Evolutionary conservation across 805 yeast genomes (phyloP).

Genomic region (Hanseniaspora hatyaiensis): DNA sequence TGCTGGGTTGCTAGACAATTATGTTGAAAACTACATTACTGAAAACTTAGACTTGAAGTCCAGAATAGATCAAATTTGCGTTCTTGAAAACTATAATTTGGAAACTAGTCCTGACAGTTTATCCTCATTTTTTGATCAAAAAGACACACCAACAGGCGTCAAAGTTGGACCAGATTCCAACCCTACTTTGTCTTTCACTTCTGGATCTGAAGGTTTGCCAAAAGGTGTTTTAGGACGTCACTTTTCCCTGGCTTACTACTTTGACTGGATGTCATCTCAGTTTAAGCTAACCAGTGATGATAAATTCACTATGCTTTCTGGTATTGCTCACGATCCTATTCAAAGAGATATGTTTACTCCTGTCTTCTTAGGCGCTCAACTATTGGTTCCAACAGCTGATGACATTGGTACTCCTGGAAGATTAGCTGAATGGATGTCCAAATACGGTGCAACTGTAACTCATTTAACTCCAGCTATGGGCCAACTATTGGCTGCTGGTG

Average conservation of each 20-base stretch:
- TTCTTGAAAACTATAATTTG: slow-evolving; percentile 39
- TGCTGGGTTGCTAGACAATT: slow-evolving; percentile 71
- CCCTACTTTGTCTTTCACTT: slow-evolving; percentile 91
- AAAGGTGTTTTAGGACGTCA: slow-evolving; percentile 98
- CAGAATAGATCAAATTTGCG: slow-evolving; percentile 62
- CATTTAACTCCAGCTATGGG: slow-evolving; percentile 99
- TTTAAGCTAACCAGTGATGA: slow-evolving; percentile 70
- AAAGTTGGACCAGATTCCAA: slow-evolving; percentile 94
- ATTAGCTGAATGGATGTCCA: slow-evolving; percentile 94
- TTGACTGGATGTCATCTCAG: slow-evolving; percentile 94
- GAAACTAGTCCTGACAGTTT: slow-evolving; percentile 38
- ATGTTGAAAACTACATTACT: slow-evolving; percentile 67
- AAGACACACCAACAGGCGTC: slow-evolving; percentile 64
- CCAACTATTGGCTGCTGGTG: slow-evolving; percentile 90
- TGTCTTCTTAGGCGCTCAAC: slow-evolving; percentile 83
- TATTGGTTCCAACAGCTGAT: slow-evolving; percentile 88
- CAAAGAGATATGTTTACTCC: slow-evolving; percentile 99
- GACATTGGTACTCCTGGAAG: slow-evolving; percentile 98
- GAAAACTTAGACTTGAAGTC: slow-evolving; percentile 63
- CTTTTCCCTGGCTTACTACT: slow-evolving; percentile 89
- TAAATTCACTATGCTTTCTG: slow-evolving; percentile 92
- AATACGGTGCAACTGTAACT: slow-evolving; percentile 83
- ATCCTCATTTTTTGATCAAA: slow-evolving; percentile 34
- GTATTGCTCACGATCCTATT: slow-evolving; percentile 98
- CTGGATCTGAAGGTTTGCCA: slow-evolving; percentile 97